Evolutionary conservation across 768 basidiomycete genomes (phyloP).

Genomic region (Amanita rubescens): DNA sequence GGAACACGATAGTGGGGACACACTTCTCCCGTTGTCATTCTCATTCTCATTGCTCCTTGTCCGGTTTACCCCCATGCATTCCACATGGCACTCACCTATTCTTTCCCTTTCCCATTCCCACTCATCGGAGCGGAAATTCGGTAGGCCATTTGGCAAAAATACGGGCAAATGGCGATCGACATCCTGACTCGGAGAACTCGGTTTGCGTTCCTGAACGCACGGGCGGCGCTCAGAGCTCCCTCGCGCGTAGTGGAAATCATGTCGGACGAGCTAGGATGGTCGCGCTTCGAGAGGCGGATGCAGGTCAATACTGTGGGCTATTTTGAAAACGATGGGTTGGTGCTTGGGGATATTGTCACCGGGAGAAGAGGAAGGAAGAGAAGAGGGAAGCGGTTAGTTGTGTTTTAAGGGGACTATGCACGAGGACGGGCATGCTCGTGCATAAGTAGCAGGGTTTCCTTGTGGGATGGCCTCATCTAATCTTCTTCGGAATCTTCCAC

Average conservation of each 20-base stretch:
- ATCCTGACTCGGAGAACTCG: slow-evolving; percentile 89
- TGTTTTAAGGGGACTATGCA: slow-evolving; percentile 8
- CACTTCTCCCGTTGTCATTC: too few species aligned
- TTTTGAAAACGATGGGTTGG: slow-evolving; percentile 78
- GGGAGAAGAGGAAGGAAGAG: slow-evolving; percentile 19
- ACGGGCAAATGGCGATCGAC: slow-evolving; percentile 87
- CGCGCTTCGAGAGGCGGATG: slow-evolving; percentile 40
- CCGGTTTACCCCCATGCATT: too few species aligned
- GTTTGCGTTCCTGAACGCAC: slow-evolving; percentile 87
- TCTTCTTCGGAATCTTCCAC: too few species aligned
- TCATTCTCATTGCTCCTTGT: too few species aligned
- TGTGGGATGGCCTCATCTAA: too few species aligned
- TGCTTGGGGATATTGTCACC: slow-evolving; percentile 32
- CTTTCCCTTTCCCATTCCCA: too few species aligned
- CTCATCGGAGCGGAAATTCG: slow-evolving; percentile 91
- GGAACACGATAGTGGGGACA: slow-evolving; percentile 94
- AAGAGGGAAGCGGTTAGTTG: slow-evolving; percentile 21
- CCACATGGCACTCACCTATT: too few species aligned
- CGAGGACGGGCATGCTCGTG: too few species aligned
- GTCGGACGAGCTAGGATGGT: slow-evolving; percentile 81
- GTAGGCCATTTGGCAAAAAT: slow-evolving; percentile 85
- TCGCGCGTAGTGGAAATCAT: slow-evolving; percentile 89
- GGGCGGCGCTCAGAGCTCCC: slow-evolving; percentile 75
- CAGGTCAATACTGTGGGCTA: slow-evolving; percentile 64
- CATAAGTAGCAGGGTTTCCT: too few species aligned